Conservation (phyloP, 352 stramenopile species). For the Lagenidium sp. region DNA sequence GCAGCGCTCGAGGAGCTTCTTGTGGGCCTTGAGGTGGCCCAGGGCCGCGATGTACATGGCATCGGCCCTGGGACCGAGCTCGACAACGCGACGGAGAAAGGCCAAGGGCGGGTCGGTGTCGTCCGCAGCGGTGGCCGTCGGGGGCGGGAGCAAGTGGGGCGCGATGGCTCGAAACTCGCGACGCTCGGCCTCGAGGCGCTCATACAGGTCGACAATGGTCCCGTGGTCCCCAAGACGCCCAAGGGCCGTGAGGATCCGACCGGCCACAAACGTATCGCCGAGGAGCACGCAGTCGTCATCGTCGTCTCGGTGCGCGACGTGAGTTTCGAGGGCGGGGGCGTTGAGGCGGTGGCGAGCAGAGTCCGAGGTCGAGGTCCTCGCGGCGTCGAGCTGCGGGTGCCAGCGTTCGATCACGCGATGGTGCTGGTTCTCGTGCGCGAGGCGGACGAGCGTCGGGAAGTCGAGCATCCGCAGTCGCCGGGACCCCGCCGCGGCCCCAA, state of each 20-base stretch:
- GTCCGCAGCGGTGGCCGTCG: neutral
- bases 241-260: slow-evolving; percentile 2
- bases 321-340: neutral
- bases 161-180: neutral
- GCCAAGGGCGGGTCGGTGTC: no score
- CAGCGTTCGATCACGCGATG: neutral
- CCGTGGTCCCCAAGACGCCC: neutral
- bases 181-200: neutral
- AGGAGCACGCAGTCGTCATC: neutral
- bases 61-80: no score
- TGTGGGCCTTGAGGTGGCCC: neutral
- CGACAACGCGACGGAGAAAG: no score
- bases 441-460: neutral
- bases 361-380: neutral
- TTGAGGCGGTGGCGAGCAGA: neutral
- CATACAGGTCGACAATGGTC: slow-evolving; percentile 1
- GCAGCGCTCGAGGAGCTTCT: slow-evolving; percentile 1
- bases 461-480: no score
- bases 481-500: neutral
- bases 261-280: slow-evolving; percentile 1
- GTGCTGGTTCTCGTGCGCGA: neutral
- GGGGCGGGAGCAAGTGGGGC: no score
- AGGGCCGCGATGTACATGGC: slow-evolving; percentile 4
- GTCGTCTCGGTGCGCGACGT: neutral
- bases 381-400: neutral